Conservation (phyloP, 768 basidiomycete genomes). For the Mycena filopes region DNA sequence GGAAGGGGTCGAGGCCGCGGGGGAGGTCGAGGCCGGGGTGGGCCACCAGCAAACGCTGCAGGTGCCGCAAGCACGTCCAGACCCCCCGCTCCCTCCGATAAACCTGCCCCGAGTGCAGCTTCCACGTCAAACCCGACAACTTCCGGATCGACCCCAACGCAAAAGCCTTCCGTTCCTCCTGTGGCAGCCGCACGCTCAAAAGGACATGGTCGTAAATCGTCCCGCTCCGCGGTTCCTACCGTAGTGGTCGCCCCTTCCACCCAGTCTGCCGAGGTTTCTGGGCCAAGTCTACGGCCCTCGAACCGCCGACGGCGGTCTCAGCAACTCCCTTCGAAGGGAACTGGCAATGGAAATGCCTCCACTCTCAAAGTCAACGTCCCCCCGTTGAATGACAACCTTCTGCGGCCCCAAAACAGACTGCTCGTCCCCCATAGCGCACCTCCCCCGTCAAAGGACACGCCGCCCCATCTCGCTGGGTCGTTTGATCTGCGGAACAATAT, state of each 20-base stretch:
- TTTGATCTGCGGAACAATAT: slow-evolving; percentile 71
- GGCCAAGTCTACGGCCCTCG: slow-evolving; percentile 51
- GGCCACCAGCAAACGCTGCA: slow-evolving; percentile 27
- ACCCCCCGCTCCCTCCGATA: slow-evolving; percentile 19
- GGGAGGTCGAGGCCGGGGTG: slow-evolving; percentile 46
- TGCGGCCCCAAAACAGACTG: slow-evolving; percentile 46
- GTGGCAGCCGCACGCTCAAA: slow-evolving; percentile 37
- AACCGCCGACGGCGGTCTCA: slow-evolving; percentile 63
- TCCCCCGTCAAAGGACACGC: slow-evolving; percentile 61
- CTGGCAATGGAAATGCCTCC: slow-evolving; percentile 31
- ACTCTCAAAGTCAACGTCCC: slow-evolving; percentile 45
- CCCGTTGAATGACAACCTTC: slow-evolving; percentile 44
- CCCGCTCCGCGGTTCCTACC: slow-evolving; percentile 44
- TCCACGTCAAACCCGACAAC: slow-evolving; percentile 14
- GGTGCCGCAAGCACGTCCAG: slow-evolving; percentile 34
- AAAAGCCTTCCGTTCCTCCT: slow-evolving; percentile 37
- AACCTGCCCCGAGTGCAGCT: slow-evolving; percentile 3
- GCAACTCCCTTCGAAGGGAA: slow-evolving; percentile 46
- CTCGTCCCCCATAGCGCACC: slow-evolving; percentile 50
- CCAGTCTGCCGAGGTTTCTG: slow-evolving; percentile 35
- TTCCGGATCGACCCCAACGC: slow-evolving; percentile 15
- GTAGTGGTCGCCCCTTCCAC: slow-evolving; percentile 37
- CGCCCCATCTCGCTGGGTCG: slow-evolving; percentile 61
- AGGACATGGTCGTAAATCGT: slow-evolving; percentile 46
- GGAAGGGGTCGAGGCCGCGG: slow-evolving; percentile 45